Conservation (phyloP, 2,329 filamentous ascomycete species). For the Pseudophaeomoniella oleicola region DNA sequence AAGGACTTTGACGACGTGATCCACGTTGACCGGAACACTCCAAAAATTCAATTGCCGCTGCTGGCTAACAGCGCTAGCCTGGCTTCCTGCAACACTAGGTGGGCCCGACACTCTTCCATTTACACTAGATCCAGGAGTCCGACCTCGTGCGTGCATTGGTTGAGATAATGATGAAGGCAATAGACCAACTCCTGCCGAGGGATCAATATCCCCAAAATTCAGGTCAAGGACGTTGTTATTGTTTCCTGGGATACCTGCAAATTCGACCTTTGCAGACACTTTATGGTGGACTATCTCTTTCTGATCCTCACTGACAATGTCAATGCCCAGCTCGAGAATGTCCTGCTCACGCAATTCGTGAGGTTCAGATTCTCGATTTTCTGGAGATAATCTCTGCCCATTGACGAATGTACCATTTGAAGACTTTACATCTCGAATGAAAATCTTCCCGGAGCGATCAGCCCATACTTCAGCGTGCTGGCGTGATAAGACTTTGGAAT, state of each 20-base stretch:
- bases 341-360: constrained; percentile 86
- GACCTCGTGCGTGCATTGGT: constrained; percentile 51
- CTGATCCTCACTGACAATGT: constrained; percentile 97
- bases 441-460: constrained; percentile 68
- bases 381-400: constrained; percentile 71
- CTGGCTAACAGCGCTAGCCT: constrained; percentile 47
- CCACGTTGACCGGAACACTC: constrained; percentile 78
- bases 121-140: constrained; percentile 30
- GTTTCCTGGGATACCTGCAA: constrained; percentile 69
- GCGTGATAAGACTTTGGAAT: constrained; percentile 91
- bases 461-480: constrained; percentile 96
- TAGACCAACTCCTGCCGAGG: constrained; percentile 55
- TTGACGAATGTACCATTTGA: constrained; percentile 99
- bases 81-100: constrained; percentile 39
- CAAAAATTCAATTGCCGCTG: constrained; percentile 69
- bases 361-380: constrained; percentile 92
- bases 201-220: constrained; percentile 84
- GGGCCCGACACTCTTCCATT: constrained; percentile 47
- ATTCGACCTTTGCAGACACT: constrained; percentile 90
- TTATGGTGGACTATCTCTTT: constrained; percentile 98
- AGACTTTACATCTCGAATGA: constrained; percentile 93
- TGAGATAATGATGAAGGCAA: constrained; percentile 55
- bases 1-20: constrained; percentile 81
- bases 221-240: constrained; percentile 70
- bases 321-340: constrained; percentile 86